These are phyloP conservation scores for Lasiosphaeria hispida DNA, from an alignment of 495 filamentous ascomycete genomes.

Conservation along the genomic window DNA sequence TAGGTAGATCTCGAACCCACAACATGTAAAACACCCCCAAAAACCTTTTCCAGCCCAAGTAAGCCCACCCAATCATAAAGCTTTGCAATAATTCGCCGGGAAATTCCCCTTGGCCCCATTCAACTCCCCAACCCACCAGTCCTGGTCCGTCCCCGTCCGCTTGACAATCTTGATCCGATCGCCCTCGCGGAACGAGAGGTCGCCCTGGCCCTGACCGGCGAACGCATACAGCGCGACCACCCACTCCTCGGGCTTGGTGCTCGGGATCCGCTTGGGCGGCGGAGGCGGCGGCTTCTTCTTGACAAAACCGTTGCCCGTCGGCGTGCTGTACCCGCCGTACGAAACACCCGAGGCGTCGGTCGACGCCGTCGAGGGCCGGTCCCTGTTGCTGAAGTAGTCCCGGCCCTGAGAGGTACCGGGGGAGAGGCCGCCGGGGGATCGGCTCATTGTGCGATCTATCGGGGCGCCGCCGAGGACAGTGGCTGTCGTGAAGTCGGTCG, in stretches of 20 bases:
- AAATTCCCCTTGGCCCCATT: slow-evolving; percentile 73
- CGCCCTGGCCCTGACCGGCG: slow-evolving; percentile 65
- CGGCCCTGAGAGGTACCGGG: slow-evolving; percentile 28
- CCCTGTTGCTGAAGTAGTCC: slow-evolving; percentile 51
- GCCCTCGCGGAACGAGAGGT: slow-evolving; percentile 79
- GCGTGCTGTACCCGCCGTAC: slow-evolving; percentile 18
- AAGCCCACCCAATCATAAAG: slow-evolving; percentile 9
- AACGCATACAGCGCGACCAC: slow-evolving; percentile 84
- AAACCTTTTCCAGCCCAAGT: not conserved
- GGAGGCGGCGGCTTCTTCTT: slow-evolving; percentile 58
- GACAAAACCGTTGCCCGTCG: slow-evolving; percentile 26
- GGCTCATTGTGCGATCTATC: slow-evolving; percentile 22
- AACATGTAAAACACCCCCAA: not conserved
- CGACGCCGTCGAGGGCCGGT: slow-evolving; percentile 36
- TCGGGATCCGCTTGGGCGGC: slow-evolving; percentile 56
- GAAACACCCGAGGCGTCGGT: slow-evolving; percentile 35
- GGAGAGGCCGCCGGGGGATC: slow-evolving; percentile 16
- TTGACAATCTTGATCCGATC: slow-evolving; percentile 81
- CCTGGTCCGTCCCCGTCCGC: slow-evolving; percentile 81
- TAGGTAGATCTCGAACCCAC: not conserved
- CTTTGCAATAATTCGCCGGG: slow-evolving; percentile 83
- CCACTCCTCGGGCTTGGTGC: slow-evolving; percentile 52
- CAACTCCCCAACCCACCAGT: slow-evolving; percentile 95
- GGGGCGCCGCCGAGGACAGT: slow-evolving; percentile 34
- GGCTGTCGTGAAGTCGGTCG: slow-evolving; percentile 49